These are phyloP conservation scores for Gynochthodes officinalis DNA, from an alignment of 257 asterid species.

Conservation along the genomic window DNA sequence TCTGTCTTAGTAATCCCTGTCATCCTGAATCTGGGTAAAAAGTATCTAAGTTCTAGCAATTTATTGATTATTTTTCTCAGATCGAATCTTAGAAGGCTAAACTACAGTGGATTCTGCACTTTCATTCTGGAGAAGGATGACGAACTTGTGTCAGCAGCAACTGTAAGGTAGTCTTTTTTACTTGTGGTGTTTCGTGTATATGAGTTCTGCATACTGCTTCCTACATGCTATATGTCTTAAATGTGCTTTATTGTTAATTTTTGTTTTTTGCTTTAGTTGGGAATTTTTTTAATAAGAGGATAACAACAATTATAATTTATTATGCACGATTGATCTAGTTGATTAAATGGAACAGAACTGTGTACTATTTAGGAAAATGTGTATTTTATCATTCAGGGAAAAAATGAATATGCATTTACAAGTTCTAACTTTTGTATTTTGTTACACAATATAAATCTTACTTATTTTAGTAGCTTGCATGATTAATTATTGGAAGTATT, in stretches of 20 bases:
- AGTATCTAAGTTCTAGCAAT: neutral
- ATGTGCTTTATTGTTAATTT: neutral
- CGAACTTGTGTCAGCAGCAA: slow-evolving; percentile 75
- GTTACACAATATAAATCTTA: neutral
- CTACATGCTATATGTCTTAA: neutral
- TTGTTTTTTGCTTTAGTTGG: neutral
- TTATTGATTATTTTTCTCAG: slow-evolving; percentile 31
- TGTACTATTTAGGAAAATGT: neutral
- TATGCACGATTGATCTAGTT: neutral
- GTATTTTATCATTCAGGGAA: neutral
- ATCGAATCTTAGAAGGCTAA: slow-evolving; percentile 85
- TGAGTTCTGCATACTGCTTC: neutral
- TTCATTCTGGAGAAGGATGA: slow-evolving; percentile 80
- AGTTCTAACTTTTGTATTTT: neutral
- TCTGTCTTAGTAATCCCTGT: neutral
- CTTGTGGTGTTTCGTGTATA: neutral
- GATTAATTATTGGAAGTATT: neutral
- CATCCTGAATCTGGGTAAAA: neutral
- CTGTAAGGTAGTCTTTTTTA: slow-evolving; percentile 62
- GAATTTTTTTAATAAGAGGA: neutral
- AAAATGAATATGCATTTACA: neutral
- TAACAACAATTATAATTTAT: neutral
- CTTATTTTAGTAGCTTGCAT: neutral
- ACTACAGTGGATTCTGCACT: slow-evolving; percentile 73
- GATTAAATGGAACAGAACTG: neutral